Percentiles rank a stretch among this genome's conserved stretches.
Conservation (phyloP, 2,329 filamentous ascomycete species). For the Lachnellula arida region DNA sequence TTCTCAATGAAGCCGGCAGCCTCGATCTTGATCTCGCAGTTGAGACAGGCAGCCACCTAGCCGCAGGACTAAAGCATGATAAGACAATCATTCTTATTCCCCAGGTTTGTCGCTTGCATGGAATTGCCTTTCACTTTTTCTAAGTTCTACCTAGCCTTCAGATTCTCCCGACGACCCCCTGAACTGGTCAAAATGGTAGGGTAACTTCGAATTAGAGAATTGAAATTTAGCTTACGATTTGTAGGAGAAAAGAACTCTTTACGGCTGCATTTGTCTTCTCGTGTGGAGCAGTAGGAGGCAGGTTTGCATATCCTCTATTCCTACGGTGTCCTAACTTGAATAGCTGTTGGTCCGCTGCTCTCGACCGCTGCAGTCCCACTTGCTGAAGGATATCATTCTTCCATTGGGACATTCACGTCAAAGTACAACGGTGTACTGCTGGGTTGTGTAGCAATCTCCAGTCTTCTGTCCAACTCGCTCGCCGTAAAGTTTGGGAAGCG, state of each 20-base stretch:
- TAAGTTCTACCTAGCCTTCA: conserved; percentile 36
- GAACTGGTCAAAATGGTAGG: conserved; percentile 38
- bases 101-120: conserved; percentile 8
- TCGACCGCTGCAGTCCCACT: conserved; percentile 34
- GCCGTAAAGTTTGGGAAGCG: conserved; percentile 29
- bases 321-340: not conserved
- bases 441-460: conserved; percentile 35
- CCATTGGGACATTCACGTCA: not conserved
- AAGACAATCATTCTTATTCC: conserved; percentile 48
- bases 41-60: conserved; percentile 13
- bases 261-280: conserved; percentile 37
- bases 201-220: too few species aligned
- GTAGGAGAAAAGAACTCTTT: conserved; percentile 33
- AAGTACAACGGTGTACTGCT: conserved; percentile 25
- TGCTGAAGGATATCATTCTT: conserved; percentile 13
- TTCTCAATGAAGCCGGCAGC: conserved; percentile 32
- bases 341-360: conserved; percentile 37
- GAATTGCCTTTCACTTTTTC: too few species aligned
- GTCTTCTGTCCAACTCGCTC: conserved; percentile 36
- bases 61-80: conserved; percentile 30
- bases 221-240: too few species aligned
- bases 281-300: conserved; percentile 39
- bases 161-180: conserved; percentile 47
- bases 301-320: conserved; percentile 1
- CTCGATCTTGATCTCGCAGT: conserved; percentile 29